phyloP scores from a whole-genome alignment of 352 stramenopile genomes.

The Pythium aphanidermatum region DNA sequence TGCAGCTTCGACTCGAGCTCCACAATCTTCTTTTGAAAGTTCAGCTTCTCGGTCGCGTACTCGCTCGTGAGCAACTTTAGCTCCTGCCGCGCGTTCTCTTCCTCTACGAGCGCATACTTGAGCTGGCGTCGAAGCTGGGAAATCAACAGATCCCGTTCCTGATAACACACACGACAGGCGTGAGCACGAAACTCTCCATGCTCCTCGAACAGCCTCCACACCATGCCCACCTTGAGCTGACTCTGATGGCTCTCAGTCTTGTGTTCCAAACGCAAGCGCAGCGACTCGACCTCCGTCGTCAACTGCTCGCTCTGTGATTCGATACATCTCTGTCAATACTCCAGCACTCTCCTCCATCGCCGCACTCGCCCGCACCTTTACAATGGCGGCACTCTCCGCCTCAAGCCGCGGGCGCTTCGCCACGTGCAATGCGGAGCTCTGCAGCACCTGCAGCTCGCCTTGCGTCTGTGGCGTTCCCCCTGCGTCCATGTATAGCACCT shows the following conservation, averaged over 20 bases:
- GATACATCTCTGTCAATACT: neutral
- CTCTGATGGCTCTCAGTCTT: constrained; percentile 54
- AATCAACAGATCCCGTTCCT: constrained; percentile 55
- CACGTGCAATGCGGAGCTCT: neutral
- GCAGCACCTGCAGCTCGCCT: neutral
- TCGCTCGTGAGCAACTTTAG: constrained; percentile 45
- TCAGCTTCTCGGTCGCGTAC: constrained; percentile 48
- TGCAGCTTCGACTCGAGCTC: constrained; percentile 64
- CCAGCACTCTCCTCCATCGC: neutral
- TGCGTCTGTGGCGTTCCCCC: neutral
- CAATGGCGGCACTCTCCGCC: constrained; percentile 46
- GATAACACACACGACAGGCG: too few species aligned
- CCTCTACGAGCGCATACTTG: constrained; percentile 52
- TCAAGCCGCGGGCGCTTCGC: constrained; percentile 50
- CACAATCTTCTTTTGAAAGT: constrained; percentile 61
- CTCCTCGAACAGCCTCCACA: too few species aligned
- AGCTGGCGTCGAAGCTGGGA: constrained; percentile 63
- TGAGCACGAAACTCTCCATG: too few species aligned
- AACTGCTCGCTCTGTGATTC: constrained; percentile 38
- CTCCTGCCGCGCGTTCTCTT: constrained; percentile 58
- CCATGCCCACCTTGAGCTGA: constrained; percentile 34
- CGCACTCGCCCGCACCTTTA: constrained; percentile 36
- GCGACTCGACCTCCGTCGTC: constrained; percentile 39
- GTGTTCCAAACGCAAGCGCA: constrained; percentile 47
- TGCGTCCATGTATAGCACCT: constrained; percentile 48